Base-by-base conservation (phyloP, 257 asterid genomes). In the Solanum appendiculatum region DNA sequence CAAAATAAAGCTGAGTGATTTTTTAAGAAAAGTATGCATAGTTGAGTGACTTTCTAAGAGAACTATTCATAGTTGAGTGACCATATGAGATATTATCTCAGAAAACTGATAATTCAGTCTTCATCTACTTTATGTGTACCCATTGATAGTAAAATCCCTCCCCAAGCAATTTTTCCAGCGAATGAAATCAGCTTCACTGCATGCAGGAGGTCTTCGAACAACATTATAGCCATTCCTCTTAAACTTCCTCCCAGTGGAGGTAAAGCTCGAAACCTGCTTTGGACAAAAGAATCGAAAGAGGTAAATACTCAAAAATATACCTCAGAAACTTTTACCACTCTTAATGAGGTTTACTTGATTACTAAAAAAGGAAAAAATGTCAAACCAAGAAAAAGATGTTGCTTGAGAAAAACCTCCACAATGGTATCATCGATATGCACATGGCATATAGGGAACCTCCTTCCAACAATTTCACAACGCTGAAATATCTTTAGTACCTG, bases 121-220 rank as follows among this genome's bases (percentile, higher is more conserved):
- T n/a, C 60, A n/a, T 64, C 39, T 39, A 36, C 16, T 85, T 16
- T 40, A 40, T 54, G n/a, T 72, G 70, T 51, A 89, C 91, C 90
- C 91, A 60, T 89, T 89, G 40, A 89, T 89, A 7, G 91, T 89
- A 64, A 89, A 89, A 63, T 89, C 91, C 56, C 91, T 85, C 27
- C 80, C 68, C 85, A 87, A 70, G 85, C 91, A 89, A 87, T 89
- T 87, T 85, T 54, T 87, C 91, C 91, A 89, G 80, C 91, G 90
- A 40, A 82, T 82, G 33, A 68, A 89, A 73, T 89, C 91, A 9
- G 48, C 88, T 3, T 89, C 83, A 42, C 66, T 66, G 86, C 90
- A 87, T 21, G 34, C 86, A n/a, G 86, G 68, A 85, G 90, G 90
- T 83, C 70, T 87, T 66, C 69, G 69, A 36, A 81, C 64, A 66